Evolutionary conservation across 2,329 filamentous ascomycete species (phyloP), one percentile per base, ranked within the genome.

Genomic region (Penicillium olsonii): DNA sequence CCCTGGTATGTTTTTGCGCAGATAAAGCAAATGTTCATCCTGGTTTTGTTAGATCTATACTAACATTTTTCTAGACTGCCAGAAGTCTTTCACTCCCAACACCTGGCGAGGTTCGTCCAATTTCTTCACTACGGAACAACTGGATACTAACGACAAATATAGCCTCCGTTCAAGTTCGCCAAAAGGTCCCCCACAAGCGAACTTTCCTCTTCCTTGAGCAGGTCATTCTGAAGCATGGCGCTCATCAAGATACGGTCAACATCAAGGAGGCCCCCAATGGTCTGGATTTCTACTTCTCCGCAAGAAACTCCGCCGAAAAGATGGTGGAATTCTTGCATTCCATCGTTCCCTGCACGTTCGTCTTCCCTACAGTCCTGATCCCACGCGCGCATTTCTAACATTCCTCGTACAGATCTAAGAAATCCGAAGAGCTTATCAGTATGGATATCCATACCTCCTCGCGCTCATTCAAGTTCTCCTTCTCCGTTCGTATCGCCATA

Each of bases 201-300:
- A 89, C 86, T 1, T 90, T 90, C 70, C 71, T 90, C 50, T 88
- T 83, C 68, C 84, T 97, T 29, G 94, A 97, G 73, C 92, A 99
- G 78, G 80, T 97, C 48, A 95, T 99, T 62, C 79, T 99, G 62
- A 97, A 96, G 78, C 91, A 97, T 70, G 83, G 84, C 48, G 94
- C 92, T 4, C 92, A 96, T 71, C 83, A 84, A 57, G 92, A 99
- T 61, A 94, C 92, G 1, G 92, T 96, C 73, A 99, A 97, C 71
- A 99, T 99, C 75, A 96, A 95, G 69, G 94, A 99, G 74, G 88
- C 90, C 22, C 92, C 92, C 73, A 91, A 96, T 62, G 94, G 94
- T 1, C 85, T 99, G 52, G 94, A 99, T 69, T 99, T 99, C 71
- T 99, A 87, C 79, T 99, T 94, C 67, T 82, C 90, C 0, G 85